Base-by-base conservation (phyloP, 2,329 filamentous ascomycete genomes). In the Scedosporium apiospermum region DNA sequence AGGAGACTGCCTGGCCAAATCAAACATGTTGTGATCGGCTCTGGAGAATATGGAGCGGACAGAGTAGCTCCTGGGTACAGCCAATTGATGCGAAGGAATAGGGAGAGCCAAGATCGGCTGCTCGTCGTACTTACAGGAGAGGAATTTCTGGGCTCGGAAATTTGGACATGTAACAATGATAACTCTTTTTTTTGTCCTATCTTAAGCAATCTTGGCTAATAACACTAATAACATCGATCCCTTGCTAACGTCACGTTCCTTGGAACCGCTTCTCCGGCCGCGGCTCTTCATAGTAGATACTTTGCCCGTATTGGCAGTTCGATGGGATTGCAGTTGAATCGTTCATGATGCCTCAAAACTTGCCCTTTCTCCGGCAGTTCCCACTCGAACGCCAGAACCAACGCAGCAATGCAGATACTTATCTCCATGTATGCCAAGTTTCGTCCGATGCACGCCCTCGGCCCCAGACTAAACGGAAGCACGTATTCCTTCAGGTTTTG, bases 401-500 rank as follows among this genome's bases (percentile, higher is more conserved):
- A 27, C 6, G 62, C 57, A 12, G 57, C 27, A 14, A 63, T n/a
- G 41, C 49, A 58, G 18, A 63, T 60, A 38, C 57, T 55, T 6
- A 63, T 21, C 41, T 63, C 62, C 62, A 63, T 63, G 14, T 63
- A 63, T 1, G 62, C 62, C 18, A 63, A 30, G 23, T 63, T 63
- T 18, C 62, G 5, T n/a, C 62, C 62, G 26, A 63, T 61, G 30
- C 62, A 63, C 16, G 57, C 62, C 30, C 57, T 60, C 18, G 23
- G 23, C 2, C 62, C 62, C 10, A 63, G 26, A 27, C 57, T 63
- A 38, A 63, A 63, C 26, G 62, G 57, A 12, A 63, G 18, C 14
- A 60, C 30, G 34, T 42, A 63, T 9, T 63, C 62, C 49, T 63
- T 63, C n/a, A 63, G 46, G 26, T 63, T 63, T 23, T 63, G 27